These are phyloP conservation scores for Yamadazyma atlantica DNA, from an alignment of 1,139 yeast species.

Conservation along the genomic window DNA sequence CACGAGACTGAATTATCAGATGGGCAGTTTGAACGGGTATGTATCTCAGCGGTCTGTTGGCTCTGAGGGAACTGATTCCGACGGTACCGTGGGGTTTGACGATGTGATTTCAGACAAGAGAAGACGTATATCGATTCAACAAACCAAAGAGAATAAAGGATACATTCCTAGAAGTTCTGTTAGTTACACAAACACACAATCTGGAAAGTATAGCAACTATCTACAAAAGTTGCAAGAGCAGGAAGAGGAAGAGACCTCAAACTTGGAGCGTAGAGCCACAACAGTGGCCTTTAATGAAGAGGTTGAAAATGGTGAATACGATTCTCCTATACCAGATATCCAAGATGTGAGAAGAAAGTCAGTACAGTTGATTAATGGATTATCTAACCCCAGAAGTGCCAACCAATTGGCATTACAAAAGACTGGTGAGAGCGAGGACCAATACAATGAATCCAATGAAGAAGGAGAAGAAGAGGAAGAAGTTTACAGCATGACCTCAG, in stretches of 20 bases:
- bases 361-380: conserved; percentile 19
- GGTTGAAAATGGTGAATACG: conserved; percentile 9
- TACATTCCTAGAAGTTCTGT: conserved; percentile 31
- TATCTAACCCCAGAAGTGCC: conserved; percentile 4
- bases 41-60: too few relatives aligned
- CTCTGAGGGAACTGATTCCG: neutral
- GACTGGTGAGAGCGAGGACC: neutral
- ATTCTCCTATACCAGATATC: conserved; percentile 22
- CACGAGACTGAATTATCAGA: neutral
- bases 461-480: conserved; percentile 5
- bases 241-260: conserved; percentile 27
- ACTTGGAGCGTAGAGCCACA: conserved; percentile 31
- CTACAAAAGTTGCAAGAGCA: conserved; percentile 23
- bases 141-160: conserved; percentile 17
- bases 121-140: conserved; percentile 29
- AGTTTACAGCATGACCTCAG: neutral
- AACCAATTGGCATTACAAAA: neutral
- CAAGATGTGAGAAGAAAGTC: conserved; percentile 16
- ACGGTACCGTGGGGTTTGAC: neutral
- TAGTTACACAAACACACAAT: conserved; percentile 12
- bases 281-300: conserved; percentile 7
- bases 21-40: neutral
- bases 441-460: neutral
- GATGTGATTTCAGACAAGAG: conserved; percentile 31
- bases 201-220: conserved; percentile 28